Base-by-base conservation (phyloP, 129 eudicot genomes). In the Tagetes patula region DNA sequence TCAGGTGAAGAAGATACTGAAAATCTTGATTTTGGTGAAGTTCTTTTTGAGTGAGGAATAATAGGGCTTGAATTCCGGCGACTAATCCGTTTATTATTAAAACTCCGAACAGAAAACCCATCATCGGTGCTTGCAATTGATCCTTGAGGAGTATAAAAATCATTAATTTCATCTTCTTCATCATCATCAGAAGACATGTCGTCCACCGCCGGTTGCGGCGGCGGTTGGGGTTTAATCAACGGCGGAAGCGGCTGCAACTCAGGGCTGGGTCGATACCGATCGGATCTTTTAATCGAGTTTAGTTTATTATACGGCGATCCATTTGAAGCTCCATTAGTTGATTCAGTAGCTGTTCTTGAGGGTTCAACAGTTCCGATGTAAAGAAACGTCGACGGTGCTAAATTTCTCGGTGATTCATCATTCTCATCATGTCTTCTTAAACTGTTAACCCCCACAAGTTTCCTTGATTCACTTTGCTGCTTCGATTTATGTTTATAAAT, bases 331-430 rank as follows among this genome's bases (percentile, higher is more conserved):
- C 58, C 81, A 36, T 74, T 88, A 5, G 79, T 70, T 37, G 73
- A 69, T 37, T 82, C 90, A 14, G 11, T 73, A 2, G 78, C 83
- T 62, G 93, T 10, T 42, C 79, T 83, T 8, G 98, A 56, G 20
- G 97, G 97, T 79, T 90, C 99, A 69, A 90, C 93, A 1, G 99
- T 94, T 0, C 99, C 99, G 39, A 90, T 90, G 70, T 94, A 90
- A 1, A 94, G 83, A 79, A 90, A 84, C 38, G 65, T 86, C 2
- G 99, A 86, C 9, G 97, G 96, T 8, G 91, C 82, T 66, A 77
- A 69, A 34, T 78, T 78, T 56, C 81, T 74, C 53, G 96, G 82
- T 2, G 33, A 61, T 14, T 87, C 88, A 5, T 82, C 89, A 2
- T 81, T 64, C 27, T 20, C 27, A 36, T 9, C 40, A 30, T 39